Evolutionary conservation across 768 basidiomycete species (phyloP), one percentile per base, ranked within the genome.

Genomic region (Kwoniella botswanensis): DNA sequence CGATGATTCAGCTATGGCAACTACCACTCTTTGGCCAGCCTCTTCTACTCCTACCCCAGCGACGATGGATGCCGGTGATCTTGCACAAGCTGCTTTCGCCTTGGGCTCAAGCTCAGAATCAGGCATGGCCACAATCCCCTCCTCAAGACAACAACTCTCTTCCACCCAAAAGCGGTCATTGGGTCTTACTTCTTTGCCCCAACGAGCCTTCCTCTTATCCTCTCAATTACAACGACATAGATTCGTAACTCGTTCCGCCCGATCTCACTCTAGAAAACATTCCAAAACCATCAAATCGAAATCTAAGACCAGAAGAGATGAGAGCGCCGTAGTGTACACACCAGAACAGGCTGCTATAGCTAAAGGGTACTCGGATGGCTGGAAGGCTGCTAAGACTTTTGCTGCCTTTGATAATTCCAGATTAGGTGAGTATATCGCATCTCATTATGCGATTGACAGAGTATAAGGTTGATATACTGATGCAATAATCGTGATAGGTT

Each of bases 361-460:
- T 13, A 82, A 83, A 61, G 91, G 90, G 0, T 90, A 90, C 79
- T 83, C 84, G 21, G 88, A 91, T 71, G 91, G 91, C 0, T 88
- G 87, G 71, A 79, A 83, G 1, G 86, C 88, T 0, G 89, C 88
- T 2, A 86, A 86, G 74, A 82, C 86, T 11, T 91, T 91, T 79
- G 88, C 88, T 2, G 75, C 81, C 9, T 81, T 86, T 56, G 85
- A 85, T 22, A 83, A 62, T 15, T 76, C 76, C 26, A 64, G 74
- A 69, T 65, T 79, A 4, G 79, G 76, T 76, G 64, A 58, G 72
- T 84, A 78, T 88, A 4, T 21, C 22, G 52, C 26, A 58, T 3
- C 10, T 6, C 3, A 7, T n/a, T 46, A 41, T 58, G 7, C 29
- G 2, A 9, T 17, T 29, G 24, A 11, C 54, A 1, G 2, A 17